Base-by-base conservation (phyloP, 1,284 basidiomycete species). In the Trametes pubescens region DNA sequence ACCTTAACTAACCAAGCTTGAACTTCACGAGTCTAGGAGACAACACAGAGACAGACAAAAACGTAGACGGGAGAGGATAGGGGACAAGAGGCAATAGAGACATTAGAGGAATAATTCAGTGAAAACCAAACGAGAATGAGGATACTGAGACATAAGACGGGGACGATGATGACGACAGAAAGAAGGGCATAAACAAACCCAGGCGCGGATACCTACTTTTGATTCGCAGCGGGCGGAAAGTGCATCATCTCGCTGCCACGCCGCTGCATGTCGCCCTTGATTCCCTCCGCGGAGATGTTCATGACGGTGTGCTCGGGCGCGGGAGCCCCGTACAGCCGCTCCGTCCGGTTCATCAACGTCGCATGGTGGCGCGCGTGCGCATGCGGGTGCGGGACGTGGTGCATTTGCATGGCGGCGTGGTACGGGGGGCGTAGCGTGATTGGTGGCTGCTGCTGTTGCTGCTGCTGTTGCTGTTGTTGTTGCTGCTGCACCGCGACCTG, bases 381-480 rank as follows among this genome's bases (percentile, higher is more conserved):
- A 64, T 91, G 89, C 1, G 90, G 89, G 68, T 91, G 90, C 0
- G 90, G 88, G 53, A 91, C 88, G 67, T 91, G 90, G 71, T 91
- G 90, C 86, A 92, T 88, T 70, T 84, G 81, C 57, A 78, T 70
- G 14, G 73, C 72, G 18, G 76, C 77, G 72, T 88, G 64, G 43
- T 66, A 89, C 13, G 87, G 84, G 18, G 84, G 76, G 55, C 81
- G 84, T 26, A 89, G 77, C 2, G 81, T 76, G 14, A 57, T 40
- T 0, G 58, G 18, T 24, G 71, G 51, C 21, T 3, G 71, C 44
- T 18, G 69, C 52, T 52, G 58, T 55, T 34, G 59, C 40, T 47
- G 59, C 22, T 57, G 49, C 22, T 46, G n/a, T 22, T 32, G 29
- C 29, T 32, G 29, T 8, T 32, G 68, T 18, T 64, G 59, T 8